Evolutionary conservation across 2,329 filamentous ascomycete genomes (phyloP), one percentile per base, ranked within the genome.

Genomic region (Tolypocladium endophyticum): DNA sequence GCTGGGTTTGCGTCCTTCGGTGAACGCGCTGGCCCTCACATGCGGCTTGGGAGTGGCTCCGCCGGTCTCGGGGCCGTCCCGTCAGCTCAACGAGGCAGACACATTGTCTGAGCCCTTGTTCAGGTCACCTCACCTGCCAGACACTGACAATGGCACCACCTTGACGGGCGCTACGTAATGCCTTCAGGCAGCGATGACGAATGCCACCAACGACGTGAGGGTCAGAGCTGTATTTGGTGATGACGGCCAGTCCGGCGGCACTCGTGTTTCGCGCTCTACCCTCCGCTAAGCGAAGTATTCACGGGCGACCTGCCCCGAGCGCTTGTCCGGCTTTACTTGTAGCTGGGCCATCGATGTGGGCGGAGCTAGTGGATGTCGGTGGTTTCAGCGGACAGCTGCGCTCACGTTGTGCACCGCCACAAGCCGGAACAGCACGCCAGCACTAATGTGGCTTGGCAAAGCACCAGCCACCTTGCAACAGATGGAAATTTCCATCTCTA

Each of bases 401-500:
- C 30, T 36, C 30, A 23, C 9, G 30, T 4, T 20, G n/a, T 53
- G 50, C 50, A 54, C 50, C 50, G 50, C 50, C 50, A 54, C 50
- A 36, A 3, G 20, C 18, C 28, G 1, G 9, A 33, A 9, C 4
- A 16, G 50, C 30, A 3, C 9, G 12, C 16, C 28, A 11, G 9
- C 20, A 16, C 50, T 5, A 23, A 16, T 36, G 50, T 54, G 50
- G 50, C 50, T 53, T 35, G 30, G 20, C 18, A 11, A 14, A 9
- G 30, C 50, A 53, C 50, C n/a, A 54, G 50, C 50, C 50, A 54
- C 50, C 9, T 23, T 23, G 5, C 30, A 16, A 23, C 54, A n/a
- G 59, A 65, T 68, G 68, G 69, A 72, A 73, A 72, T 71, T 72
- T 73, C 68, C 67, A 67, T 66, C 62, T 62, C 63, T 64, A 56